phyloP scores from a whole-genome alignment of 2,329 filamentous ascomycete genomes.

The Aspergillus novoparasiticus region DNA sequence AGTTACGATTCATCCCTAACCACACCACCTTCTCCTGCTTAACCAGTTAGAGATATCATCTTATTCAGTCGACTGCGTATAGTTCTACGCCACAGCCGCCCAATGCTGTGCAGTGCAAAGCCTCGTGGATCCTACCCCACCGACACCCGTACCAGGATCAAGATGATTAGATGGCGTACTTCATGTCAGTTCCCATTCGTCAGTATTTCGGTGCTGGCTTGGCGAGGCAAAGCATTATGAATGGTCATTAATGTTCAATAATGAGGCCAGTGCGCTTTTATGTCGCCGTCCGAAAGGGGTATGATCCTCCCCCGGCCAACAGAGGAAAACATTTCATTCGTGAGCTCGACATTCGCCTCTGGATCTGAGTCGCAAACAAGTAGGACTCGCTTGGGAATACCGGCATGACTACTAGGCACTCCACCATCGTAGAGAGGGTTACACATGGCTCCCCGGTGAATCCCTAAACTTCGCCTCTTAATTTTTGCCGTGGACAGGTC shows the following conservation, averaged over 20 bases:
- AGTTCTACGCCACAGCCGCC: not conserved
- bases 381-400: not conserved
- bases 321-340: not conserved
- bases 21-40: not conserved
- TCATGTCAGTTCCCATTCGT: not conserved
- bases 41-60: not conserved
- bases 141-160: not conserved
- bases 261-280: not conserved
- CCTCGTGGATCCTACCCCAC: not conserved
- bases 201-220: not conserved
- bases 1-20: too few relatives aligned
- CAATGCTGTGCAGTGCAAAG: not conserved
- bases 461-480: not conserved
- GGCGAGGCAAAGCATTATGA: not conserved
- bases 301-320: not conserved
- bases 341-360: not conserved
- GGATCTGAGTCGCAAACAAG: not conserved
- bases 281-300: not conserved
- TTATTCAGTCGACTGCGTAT: not conserved
- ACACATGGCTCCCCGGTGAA: not conserved
- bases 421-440: not conserved
- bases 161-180: not conserved
- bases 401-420: not conserved
- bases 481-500: not conserved
- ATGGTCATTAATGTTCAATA: not conserved